phyloP scores from a whole-genome alignment of 176 grass and related monocot species.

The Triticum urartu region DNA sequence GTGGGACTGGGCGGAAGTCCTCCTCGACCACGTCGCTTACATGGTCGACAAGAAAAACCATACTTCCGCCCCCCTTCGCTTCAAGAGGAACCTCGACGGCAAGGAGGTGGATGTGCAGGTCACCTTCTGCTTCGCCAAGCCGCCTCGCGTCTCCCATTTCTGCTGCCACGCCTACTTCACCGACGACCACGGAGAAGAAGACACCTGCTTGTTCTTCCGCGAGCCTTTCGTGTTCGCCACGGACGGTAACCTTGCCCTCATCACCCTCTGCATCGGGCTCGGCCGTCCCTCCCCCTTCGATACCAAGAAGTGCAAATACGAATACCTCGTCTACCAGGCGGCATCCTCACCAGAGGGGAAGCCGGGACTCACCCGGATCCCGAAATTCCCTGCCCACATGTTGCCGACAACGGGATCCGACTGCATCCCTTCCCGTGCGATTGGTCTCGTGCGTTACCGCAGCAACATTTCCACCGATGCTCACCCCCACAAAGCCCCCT shows the following conservation, averaged over 20 bases:
- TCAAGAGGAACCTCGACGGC: background rate
- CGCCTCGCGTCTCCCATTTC: background rate
- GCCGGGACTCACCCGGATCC: background rate
- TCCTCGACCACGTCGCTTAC: background rate
- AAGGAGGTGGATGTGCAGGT: background rate
- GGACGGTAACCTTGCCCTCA: too few species aligned
- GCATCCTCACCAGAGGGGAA: background rate
- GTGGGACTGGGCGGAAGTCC: background rate
- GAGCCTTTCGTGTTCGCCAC: too few species aligned
- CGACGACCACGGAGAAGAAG: too few species aligned
- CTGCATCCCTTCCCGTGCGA: background rate
- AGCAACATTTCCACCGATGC: too few species aligned
- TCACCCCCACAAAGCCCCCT: too few species aligned
- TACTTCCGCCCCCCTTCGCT: background rate
- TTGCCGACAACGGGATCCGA: background rate
- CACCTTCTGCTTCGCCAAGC: background rate
- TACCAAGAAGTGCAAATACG: background rate
- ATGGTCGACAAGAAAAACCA: background rate
- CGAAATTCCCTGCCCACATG: background rate
- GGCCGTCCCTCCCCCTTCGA: too few species aligned
- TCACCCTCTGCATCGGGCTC: too few species aligned
- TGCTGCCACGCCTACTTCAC: background rate
- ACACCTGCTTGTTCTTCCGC: too few species aligned
- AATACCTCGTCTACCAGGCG: background rate
- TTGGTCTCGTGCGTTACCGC: background rate